phyloP scores from a whole-genome alignment of 2,329 filamentous ascomycete genomes.

The Penicillium sp. region DNA sequence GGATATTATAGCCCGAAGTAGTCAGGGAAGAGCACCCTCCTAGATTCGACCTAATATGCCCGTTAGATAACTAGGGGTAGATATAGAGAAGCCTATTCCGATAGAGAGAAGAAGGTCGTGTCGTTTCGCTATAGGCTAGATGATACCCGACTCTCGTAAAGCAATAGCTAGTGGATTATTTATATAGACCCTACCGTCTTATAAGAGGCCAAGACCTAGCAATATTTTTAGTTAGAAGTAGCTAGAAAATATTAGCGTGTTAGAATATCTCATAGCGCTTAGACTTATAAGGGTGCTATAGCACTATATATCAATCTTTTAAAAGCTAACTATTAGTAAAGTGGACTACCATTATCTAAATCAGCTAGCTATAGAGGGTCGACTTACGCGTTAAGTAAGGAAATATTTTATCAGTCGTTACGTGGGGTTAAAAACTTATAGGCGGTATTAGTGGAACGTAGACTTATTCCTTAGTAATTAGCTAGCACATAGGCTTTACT shows the following conservation, averaged over 20 bases:
- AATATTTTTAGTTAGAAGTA: slow-evolving; percentile 19
- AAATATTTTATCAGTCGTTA: slow-evolving; percentile 10
- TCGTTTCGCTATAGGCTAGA: slow-evolving; percentile 17
- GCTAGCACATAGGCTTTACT: neutral
- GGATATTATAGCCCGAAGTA: slow-evolving; percentile 18
- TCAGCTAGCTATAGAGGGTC: neutral
- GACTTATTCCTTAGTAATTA: slow-evolving; percentile 18
- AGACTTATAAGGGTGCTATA: slow-evolving; percentile 21
- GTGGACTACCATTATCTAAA: too few species aligned
- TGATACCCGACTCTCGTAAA: slow-evolving; percentile 16
- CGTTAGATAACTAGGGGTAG: neutral
- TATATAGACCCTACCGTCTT: slow-evolving; percentile 26
- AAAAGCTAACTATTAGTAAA: neutral
- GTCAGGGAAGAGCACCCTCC: slow-evolving; percentile 12
- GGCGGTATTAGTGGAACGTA: neutral
- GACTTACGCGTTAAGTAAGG: slow-evolving; percentile 13
- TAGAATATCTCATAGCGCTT: too few species aligned
- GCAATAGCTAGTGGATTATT: slow-evolving; percentile 25
- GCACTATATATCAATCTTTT: slow-evolving; percentile 14
- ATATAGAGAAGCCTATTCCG: slow-evolving; percentile 13
- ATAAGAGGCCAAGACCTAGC: slow-evolving; percentile 13
- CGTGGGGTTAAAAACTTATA: slow-evolving; percentile 11
- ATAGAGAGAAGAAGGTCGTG: neutral
- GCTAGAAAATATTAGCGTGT: slow-evolving; percentile 3
- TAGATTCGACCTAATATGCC: neutral